Base-by-base conservation (phyloP, 331 rosid genomes). In the Phaseolus coccineus region DNA sequence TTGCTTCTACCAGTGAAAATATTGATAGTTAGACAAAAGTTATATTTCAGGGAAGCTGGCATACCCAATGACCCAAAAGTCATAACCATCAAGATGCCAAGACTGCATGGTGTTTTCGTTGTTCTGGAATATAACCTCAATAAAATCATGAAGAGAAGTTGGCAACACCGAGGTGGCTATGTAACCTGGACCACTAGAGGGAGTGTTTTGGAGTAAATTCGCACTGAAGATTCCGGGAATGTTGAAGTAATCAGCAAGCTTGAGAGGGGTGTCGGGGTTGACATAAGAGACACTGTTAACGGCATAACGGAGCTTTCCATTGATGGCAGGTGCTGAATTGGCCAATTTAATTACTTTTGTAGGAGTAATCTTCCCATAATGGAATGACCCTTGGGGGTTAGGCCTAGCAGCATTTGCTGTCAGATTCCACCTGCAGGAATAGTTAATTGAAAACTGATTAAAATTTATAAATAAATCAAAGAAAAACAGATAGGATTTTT, bases 351-450 rank as follows among this genome's bases (percentile, higher is more conserved):
- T 79, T 33, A 84, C 84, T 88, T 84, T 89, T 44, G 88, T 89
- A 5, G 92, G 86, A 46, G 87, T 83, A 48, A 96, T 87, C 78
- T 42, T 85, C 77, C 99, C 99, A 48, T 96, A 96, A 88, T 96
- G 99, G 86, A 80, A 96, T 30, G 99, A 96, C 5, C 99, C 99
- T 80, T 96, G 99, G 73, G 99, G 99, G 77, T 96, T 96, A 62
- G 98, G 98, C 93, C 99, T 89, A 15, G 99, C 99, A 51, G 99
- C 99, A 87, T 85, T 96, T 77, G 98, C 98, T n/a, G 98, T 93
- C 90, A 96, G 84, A 82, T 96, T 96, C 98, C 98, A 93, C 87
- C 97, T 94, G 86, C 81, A 87, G 33, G 64, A 80, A 77, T 35
- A 77, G 74, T 33, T 50, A 56, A 72, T 58, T 76, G 73, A 14